These are phyloP conservation scores for Geotrichum europaeum DNA, from an alignment of 1,139 yeast genomes.

Conservation along the genomic window DNA sequence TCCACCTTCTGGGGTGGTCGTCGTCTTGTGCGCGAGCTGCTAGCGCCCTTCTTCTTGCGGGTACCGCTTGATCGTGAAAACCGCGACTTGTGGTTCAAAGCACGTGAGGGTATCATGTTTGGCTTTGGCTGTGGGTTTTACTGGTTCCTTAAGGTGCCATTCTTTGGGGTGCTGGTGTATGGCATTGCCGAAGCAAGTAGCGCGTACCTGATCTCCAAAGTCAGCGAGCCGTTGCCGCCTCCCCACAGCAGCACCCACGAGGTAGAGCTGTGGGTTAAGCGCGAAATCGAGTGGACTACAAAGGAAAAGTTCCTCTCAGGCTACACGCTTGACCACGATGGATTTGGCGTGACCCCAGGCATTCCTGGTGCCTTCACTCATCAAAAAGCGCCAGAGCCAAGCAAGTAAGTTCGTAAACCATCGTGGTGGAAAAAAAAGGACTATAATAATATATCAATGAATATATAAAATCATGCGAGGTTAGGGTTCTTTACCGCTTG, in stretches of 20 bases:
- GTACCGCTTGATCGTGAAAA: conserved; percentile 45
- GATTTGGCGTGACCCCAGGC: conserved; percentile 11
- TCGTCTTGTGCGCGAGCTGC: conserved; percentile 43
- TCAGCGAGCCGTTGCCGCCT: conserved; percentile 49
- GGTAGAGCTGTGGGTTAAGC: conserved; percentile 26
- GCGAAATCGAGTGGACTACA: conserved; percentile 29
- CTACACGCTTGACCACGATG: conserved; percentile 13
- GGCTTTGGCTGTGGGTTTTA: conserved; percentile 54
- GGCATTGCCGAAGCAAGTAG: conserved; percentile 52
- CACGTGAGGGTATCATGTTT: conserved; percentile 53
- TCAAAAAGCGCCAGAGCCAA: not conserved
- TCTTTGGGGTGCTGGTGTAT: conserved; percentile 45
- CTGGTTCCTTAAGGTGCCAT: conserved; percentile 42
- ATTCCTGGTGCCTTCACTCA: conserved; percentile 10
- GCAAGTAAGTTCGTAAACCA: not conserved
- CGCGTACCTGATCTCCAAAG: conserved; percentile 50
- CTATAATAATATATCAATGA: not conserved
- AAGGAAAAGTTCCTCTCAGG: conserved; percentile 14
- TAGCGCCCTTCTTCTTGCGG: conserved; percentile 48
- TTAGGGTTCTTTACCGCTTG: not conserved
- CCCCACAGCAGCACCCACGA: conserved; percentile 17
- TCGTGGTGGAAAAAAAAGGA: not conserved
- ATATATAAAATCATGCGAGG: not conserved
- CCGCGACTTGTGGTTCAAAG: conserved; percentile 46
- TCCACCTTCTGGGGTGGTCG: conserved; percentile 45